phyloP scores from a whole-genome alignment of 192 early-diverging fungal species.

The Coemansia brasiliensis region DNA sequence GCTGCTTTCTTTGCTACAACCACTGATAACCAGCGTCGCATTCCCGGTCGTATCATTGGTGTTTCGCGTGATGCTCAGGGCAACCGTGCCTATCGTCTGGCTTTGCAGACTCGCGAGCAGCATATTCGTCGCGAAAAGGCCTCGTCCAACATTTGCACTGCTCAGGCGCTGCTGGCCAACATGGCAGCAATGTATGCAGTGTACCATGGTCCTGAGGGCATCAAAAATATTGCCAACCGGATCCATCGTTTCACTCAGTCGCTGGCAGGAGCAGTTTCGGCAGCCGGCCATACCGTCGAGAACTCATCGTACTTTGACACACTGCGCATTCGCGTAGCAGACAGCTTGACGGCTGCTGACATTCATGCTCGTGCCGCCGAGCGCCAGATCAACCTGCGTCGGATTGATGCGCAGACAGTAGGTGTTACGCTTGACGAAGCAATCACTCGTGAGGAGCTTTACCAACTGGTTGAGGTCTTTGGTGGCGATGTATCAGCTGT shows the following conservation, averaged over 20 bases:
- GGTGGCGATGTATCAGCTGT: conserved; percentile 61
- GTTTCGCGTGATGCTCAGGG: conserved; percentile 91
- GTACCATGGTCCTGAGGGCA: conserved; percentile 95
- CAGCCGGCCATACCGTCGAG: conserved; percentile 78
- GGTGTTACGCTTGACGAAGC: conserved; percentile 94
- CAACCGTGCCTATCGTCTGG: conserved; percentile 87
- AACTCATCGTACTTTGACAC: conserved; percentile 95
- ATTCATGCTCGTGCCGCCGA: conserved; percentile 73
- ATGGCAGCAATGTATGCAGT: conserved; percentile 99
- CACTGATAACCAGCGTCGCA: conserved; percentile 88
- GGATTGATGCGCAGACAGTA: conserved; percentile 72
- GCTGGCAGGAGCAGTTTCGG: conserved; percentile 73
- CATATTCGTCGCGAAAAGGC: conserved; percentile 99
- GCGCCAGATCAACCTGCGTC: conserved; percentile 85
- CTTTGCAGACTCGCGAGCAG: conserved; percentile 97
- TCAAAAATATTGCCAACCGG: conserved; percentile 86
- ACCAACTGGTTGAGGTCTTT: conserved; percentile 79
- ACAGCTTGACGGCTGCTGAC: conserved; percentile 59
- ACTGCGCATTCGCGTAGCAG: conserved; percentile 73
- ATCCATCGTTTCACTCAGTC: conserved; percentile 88
- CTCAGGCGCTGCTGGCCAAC: conserved; percentile 98
- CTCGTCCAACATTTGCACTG: conserved; percentile 98
- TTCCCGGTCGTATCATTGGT: conserved; percentile 95
- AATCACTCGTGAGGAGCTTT: conserved; percentile 78
- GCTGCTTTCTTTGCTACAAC: conserved; percentile 98